Conservation (phyloP, 306 rosid species). For the Spatholobus suberectus region DNA sequence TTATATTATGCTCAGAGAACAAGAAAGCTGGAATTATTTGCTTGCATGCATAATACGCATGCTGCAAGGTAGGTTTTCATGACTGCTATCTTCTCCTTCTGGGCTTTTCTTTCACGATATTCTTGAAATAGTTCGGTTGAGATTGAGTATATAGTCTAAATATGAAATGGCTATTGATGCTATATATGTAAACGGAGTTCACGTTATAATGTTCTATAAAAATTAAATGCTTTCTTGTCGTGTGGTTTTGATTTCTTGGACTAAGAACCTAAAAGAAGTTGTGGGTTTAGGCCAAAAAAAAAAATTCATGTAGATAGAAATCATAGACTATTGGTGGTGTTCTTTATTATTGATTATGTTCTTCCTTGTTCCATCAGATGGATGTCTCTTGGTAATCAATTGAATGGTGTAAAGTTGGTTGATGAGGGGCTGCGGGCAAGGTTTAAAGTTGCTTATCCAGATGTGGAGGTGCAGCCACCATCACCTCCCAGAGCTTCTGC, state of each 20-base stretch:
- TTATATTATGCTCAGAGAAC: too few relatives aligned
- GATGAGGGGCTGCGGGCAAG: slow-evolving; percentile 96
- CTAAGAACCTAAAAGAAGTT: neutral
- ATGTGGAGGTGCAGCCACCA: slow-evolving; percentile 89
- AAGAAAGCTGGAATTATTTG: slow-evolving; percentile 94
- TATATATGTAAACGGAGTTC: neutral
- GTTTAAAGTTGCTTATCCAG: slow-evolving; percentile 98
- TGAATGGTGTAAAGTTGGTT: slow-evolving; percentile 84
- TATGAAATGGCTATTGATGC: slow-evolving; percentile 20
- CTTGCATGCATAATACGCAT: slow-evolving; percentile 99
- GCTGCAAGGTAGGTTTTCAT: slow-evolving; percentile 85
- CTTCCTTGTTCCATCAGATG: slow-evolving; percentile 61
- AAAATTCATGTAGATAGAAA: neutral
- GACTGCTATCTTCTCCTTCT: neutral
- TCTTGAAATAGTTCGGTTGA: slow-evolving; percentile 15
- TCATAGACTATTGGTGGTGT: neutral
- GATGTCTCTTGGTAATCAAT: slow-evolving; percentile 99
- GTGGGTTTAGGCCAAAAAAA: slow-evolving; percentile 24
- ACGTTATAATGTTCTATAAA: slow-evolving; percentile 20
- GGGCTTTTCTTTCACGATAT: neutral
- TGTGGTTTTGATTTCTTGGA: slow-evolving; percentile 15
- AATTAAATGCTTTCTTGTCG: slow-evolving; percentile 32
- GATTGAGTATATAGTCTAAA: neutral
- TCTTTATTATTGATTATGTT: slow-evolving; percentile 18
- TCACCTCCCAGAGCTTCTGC: slow-evolving; percentile 91